Evolutionary conservation across 371 early-diverging fungal genomes (phyloP).

Genomic region (Catenaria anguillulae): DNA sequence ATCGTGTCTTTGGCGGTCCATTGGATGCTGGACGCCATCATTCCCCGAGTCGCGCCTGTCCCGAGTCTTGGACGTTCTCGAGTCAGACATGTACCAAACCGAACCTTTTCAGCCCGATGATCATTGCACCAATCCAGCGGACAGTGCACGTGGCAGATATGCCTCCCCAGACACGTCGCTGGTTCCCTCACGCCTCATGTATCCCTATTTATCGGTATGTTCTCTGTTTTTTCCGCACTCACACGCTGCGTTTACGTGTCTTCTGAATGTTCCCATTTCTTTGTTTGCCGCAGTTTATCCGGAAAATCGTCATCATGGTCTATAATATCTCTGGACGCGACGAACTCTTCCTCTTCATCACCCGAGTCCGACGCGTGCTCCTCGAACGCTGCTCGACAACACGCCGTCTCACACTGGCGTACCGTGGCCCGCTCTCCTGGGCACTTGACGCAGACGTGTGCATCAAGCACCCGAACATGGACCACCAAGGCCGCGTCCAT

Average conservation of each 20-base stretch:
- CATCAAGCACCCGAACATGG: neutral
- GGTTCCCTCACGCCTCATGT: too few relatives aligned
- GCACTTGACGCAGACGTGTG: neutral
- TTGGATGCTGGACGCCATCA: neutral
- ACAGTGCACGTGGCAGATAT: too few relatives aligned
- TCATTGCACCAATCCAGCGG: too few relatives aligned
- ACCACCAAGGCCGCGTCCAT: too few relatives aligned
- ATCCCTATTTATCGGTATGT: conserved; percentile 1
- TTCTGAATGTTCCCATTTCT: too few relatives aligned
- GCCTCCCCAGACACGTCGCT: too few relatives aligned
- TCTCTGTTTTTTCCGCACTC: too few relatives aligned
- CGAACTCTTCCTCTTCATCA: neutral
- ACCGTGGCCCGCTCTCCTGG: neutral
- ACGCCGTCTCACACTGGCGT: neutral
- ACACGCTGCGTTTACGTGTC: too few relatives aligned
- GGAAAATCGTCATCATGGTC: neutral
- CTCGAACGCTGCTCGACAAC: neutral
- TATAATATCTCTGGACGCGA: neutral
- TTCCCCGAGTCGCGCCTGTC: neutral
- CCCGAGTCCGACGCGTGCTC: neutral
- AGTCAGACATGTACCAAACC: neutral
- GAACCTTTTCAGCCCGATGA: too few relatives aligned
- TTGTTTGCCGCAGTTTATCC: neutral
- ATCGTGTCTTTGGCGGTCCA: neutral
- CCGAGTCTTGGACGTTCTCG: neutral